These are phyloP conservation scores for Suhomyces pyralidae DNA, from an alignment of 805 yeast species.

Conservation along the genomic window DNA sequence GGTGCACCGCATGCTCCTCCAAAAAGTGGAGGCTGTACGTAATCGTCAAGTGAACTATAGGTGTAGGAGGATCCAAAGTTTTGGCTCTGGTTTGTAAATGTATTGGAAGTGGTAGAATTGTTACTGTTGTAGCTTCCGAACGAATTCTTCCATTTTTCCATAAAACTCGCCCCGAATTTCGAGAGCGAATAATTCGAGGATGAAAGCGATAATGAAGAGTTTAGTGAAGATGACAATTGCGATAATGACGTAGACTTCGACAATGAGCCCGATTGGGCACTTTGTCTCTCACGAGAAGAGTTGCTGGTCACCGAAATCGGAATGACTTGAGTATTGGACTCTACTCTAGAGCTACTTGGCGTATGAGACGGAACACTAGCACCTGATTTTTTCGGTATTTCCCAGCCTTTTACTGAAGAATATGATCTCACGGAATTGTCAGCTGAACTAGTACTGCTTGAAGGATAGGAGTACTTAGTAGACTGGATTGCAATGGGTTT, in stretches of 20 bases:
- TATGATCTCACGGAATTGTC: conserved; percentile 17
- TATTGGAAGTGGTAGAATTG: background rate
- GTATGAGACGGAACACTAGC: conserved; percentile 20
- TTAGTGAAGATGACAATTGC: conserved; percentile 40
- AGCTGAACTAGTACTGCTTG: conserved; percentile 1
- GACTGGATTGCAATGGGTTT: conserved; percentile 4
- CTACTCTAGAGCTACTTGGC: conserved; percentile 11
- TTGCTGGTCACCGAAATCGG: conserved; percentile 18
- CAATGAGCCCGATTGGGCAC: conserved; percentile 23
- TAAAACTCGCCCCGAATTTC: conserved; percentile 40
- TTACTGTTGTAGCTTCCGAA: conserved; percentile 17
- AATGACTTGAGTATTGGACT: conserved; percentile 16
- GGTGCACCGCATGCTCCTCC: background rate
- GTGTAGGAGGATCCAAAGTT: conserved; percentile 3
- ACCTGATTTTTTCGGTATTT: conserved; percentile 38
- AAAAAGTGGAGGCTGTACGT: conserved; percentile 12
- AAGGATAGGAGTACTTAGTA: background rate
- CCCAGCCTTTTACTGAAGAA: conserved; percentile 45
- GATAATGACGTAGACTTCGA: conserved; percentile 39
- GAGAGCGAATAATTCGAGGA: conserved; percentile 37
- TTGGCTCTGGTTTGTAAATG: background rate
- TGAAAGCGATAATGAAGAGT: conserved; percentile 33
- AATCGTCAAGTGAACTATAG: conserved; percentile 1
- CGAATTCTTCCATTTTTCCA: conserved; percentile 45
- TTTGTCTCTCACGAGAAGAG: conserved; percentile 9